A percentile compares a stretch with the other conserved stretches of the same genome.
Conservation (phyloP, 2,329 filamentous ascomycete genomes). For the Cadophora gregata region DNA sequence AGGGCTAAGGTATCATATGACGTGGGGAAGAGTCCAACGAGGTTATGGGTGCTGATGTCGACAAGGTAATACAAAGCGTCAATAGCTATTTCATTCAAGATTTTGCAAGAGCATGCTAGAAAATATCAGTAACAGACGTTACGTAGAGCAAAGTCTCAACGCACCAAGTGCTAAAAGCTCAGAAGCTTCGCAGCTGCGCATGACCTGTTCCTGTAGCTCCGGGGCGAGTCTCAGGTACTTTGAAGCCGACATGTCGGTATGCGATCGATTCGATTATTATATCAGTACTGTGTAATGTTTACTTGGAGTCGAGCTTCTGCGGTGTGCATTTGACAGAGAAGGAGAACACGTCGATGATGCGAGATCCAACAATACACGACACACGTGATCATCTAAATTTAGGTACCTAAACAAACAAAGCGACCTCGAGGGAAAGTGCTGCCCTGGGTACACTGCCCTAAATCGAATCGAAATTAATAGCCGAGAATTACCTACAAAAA, state of each 20-base stretch:
- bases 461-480: no score
- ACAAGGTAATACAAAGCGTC: background rate
- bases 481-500: no score
- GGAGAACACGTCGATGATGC: no score
- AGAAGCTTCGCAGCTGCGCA: background rate
- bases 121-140: background rate
- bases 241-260: background rate
- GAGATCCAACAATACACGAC: no score
- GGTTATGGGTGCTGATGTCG: slow-evolving; percentile 12
- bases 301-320: no score
- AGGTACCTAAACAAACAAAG: no score
- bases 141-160: background rate
- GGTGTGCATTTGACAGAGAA: no score
- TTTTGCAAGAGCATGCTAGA: background rate
- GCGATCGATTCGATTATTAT: no score
- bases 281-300: no score
- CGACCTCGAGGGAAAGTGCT: no score
- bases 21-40: background rate
- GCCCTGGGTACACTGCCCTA: no score
- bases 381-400: no score
- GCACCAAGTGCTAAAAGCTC: background rate
- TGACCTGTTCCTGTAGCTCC: background rate
- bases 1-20: background rate
- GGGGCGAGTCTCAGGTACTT: background rate
- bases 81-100: background rate